These are phyloP conservation scores for Xylaria arbuscula DNA, from an alignment of 2,329 filamentous ascomycete genomes.

Conservation along the genomic window DNA sequence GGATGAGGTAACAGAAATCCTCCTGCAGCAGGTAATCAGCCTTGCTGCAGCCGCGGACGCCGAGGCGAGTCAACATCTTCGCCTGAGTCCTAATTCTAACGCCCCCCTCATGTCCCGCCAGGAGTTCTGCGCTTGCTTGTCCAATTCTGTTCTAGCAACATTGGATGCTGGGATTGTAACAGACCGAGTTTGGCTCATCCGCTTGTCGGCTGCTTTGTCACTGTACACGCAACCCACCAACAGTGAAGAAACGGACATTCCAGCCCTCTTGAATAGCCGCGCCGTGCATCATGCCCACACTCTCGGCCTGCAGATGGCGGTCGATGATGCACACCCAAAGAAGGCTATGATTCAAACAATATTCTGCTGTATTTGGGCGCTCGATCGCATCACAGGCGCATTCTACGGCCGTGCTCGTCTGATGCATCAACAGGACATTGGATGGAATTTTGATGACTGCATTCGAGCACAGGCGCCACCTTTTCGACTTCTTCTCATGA, in stretches of 20 bases:
- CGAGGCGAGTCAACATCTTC: slow-evolving; percentile 58
- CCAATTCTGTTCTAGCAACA: slow-evolving; percentile 60
- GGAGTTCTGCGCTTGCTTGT: slow-evolving; percentile 62
- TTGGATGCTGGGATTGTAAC: slow-evolving; percentile 65
- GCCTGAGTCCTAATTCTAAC: slow-evolving; percentile 55
- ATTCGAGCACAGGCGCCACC: slow-evolving; percentile 63
- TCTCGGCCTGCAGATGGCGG: slow-evolving; percentile 64
- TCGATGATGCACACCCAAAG: slow-evolving; percentile 48
- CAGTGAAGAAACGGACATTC: slow-evolving; percentile 65
- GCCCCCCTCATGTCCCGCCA: slow-evolving; percentile 55
- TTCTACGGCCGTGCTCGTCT: slow-evolving; percentile 70
- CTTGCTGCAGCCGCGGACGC: slow-evolving; percentile 65
- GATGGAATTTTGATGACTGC: slow-evolving; percentile 63
- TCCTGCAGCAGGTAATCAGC: slow-evolving; percentile 66
- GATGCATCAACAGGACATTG: slow-evolving; percentile 70
- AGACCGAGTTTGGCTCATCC: slow-evolving; percentile 66
- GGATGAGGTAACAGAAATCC: slow-evolving; percentile 50
- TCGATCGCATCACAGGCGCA: slow-evolving; percentile 69
- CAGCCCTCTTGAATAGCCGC: slow-evolving; percentile 63
- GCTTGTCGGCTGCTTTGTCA: slow-evolving; percentile 64
- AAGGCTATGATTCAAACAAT: slow-evolving; percentile 58
- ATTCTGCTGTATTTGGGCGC: slow-evolving; percentile 69
- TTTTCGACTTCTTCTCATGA: slow-evolving; percentile 67
- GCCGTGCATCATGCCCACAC: slow-evolving; percentile 69
- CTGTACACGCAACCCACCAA: slow-evolving; percentile 68